Evolutionary conservation across 2,329 filamentous ascomycete genomes (phyloP).

Genomic region (Trichoderma sp.): DNA sequence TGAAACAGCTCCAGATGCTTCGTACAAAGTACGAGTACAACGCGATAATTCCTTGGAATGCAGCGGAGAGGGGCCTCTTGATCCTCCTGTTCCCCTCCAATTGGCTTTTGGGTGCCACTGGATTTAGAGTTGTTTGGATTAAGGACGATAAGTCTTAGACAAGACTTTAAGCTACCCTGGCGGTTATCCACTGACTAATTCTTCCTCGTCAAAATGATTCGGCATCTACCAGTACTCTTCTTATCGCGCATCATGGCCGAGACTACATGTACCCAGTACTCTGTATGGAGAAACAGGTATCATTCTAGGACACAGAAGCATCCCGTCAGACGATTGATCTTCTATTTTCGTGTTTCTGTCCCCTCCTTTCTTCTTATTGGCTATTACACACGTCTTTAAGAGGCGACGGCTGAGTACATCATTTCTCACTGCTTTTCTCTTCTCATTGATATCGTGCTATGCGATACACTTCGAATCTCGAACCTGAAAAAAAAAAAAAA

Average conservation of each 20-base stretch:
- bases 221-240: background rate
- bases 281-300: background rate
- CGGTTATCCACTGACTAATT: background rate
- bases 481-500: background rate
- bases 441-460: background rate
- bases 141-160: slow-evolving; percentile 1
- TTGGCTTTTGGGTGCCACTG: background rate
- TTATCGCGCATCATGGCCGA: background rate
- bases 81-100: background rate
- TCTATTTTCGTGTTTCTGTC: background rate
- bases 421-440: background rate
- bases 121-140: slow-evolving; percentile 1
- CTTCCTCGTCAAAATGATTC: background rate
- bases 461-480: background rate
- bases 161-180: background rate
- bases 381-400: background rate
- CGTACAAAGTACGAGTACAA: background rate
- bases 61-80: background rate
- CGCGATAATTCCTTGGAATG: background rate
- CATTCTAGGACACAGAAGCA: background rate
- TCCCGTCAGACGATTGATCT: background rate
- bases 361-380: background rate
- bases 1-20: background rate
- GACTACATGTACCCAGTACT: background rate
- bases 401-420: background rate